phyloP scores from a whole-genome alignment of 768 basidiomycete genomes.

The Amanita exitialis region DNA sequence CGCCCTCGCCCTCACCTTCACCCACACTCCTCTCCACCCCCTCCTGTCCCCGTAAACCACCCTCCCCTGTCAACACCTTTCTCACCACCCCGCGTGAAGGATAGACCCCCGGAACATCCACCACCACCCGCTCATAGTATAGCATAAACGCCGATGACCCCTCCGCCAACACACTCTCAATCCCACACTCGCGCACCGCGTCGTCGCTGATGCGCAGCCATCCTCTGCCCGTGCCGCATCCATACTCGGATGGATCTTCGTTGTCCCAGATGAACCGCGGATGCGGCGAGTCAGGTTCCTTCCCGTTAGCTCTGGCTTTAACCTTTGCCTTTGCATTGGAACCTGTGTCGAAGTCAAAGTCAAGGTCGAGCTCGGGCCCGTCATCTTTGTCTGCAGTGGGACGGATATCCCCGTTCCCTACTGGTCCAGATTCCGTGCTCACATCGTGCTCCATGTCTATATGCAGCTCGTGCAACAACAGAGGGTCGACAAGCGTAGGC shows the following conservation, averaged over 20 bases:
- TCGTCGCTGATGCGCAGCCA: conserved; percentile 92
- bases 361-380: neutral
- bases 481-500: conserved; percentile 28
- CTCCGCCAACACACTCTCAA: conserved; percentile 66
- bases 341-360: neutral
- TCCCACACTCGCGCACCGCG: conserved; percentile 62
- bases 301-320: conserved; percentile 1
- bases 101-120: conserved; percentile 19
- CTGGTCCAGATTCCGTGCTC: neutral
- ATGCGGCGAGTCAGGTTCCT: neutral
- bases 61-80: conserved; percentile 1
- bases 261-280: conserved; percentile 48
- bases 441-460: conserved; percentile 12
- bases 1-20: conserved; percentile 9
- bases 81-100: neutral
- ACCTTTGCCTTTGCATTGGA: conserved; percentile 4
- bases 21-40: neutral
- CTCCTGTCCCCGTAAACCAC: neutral
- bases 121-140: conserved; percentile 72
- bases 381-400: neutral
- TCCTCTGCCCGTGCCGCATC: conserved; percentile 34
- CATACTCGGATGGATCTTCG: conserved; percentile 23
- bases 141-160: conserved; percentile 83
- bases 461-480: conserved; percentile 38
- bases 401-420: neutral